phyloP scores from a whole-genome alignment of 129 eudicot species.

The Ambrosia trifida region DNA sequence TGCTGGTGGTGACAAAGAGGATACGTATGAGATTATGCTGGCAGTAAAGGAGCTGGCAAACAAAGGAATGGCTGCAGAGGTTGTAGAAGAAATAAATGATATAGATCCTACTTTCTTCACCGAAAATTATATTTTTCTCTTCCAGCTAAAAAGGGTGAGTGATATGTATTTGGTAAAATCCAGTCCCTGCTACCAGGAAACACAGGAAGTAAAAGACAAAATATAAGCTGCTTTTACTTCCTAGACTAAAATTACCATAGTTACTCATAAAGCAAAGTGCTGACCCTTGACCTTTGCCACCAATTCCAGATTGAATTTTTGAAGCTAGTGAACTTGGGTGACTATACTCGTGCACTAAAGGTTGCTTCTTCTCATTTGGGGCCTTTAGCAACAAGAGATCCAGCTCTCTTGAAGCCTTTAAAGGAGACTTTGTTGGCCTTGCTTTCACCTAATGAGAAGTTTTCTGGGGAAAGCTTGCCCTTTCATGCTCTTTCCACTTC shows the following conservation, averaged over 20 bases:
- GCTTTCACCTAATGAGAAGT: conserved; percentile 66
- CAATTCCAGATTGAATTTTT: conserved; percentile 79
- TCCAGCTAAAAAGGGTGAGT: conserved; percentile 90
- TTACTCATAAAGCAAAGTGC: not conserved
- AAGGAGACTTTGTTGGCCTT: conserved; percentile 83
- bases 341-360: conserved; percentile 69
- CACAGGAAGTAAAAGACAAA: conserved; percentile 5
- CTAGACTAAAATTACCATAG: not conserved
- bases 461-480: conserved; percentile 54
- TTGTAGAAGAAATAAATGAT: conserved; percentile 81
- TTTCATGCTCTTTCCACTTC: conserved; percentile 82
- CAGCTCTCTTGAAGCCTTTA: conserved; percentile 73
- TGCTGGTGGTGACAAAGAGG: conserved; percentile 42
- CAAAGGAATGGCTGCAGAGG: conserved; percentile 96
- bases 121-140: conserved; percentile 64
- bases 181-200: not conserved
- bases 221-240: not conserved
- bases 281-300: not conserved
- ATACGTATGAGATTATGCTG: conserved; percentile 70
- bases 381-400: conserved; percentile 85
- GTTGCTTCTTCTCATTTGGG: conserved; percentile 84
- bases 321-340: conserved; percentile 79
- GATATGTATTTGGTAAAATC: not conserved
- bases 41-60: conserved; percentile 79
- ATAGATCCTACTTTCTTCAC: conserved; percentile 66